Conservation (phyloP, 2,329 filamentous ascomycete species). For the Cercospora sp. region DNA sequence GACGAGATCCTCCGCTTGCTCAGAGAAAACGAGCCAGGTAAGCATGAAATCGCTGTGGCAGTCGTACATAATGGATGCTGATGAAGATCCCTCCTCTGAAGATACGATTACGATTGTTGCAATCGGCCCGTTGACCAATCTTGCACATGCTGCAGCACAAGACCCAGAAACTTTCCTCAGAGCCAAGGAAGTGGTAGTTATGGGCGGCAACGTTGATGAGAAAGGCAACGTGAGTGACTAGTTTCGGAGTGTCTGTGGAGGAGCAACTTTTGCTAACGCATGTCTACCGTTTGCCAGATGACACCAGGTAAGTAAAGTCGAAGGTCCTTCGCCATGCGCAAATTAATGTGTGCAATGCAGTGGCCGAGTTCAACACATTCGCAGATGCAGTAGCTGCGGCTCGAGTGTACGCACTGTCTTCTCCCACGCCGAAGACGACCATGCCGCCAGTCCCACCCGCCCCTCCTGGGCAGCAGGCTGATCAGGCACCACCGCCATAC, state of each 20-base stretch:
- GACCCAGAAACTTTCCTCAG: conserved; percentile 87
- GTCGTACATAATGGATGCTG: not conserved
- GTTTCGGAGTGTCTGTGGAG: not conserved
- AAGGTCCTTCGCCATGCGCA: too few relatives aligned
- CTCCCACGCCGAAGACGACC: conserved; percentile 67
- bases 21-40: conserved; percentile 68
- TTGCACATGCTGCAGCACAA: conserved; percentile 82
- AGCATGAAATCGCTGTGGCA: not conserved
- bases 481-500: conserved; percentile 35
- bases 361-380: conserved; percentile 93
- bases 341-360: conserved; percentile 51
- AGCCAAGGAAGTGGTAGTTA: conserved; percentile 88
- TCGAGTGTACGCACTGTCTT: conserved; percentile 52
- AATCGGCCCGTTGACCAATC: conserved; percentile 88
- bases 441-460: conserved; percentile 67
- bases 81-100: not conserved
- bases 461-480: conserved; percentile 33
- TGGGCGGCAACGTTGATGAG: conserved; percentile 82
- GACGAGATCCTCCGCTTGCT: conserved; percentile 88
- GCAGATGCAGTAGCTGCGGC: conserved; percentile 64
- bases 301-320: conserved; percentile 32
- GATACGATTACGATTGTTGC: conserved; percentile 88
- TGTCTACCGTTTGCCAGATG: conserved; percentile 45
- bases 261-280: not conserved
- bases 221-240: conserved; percentile 65